Evolutionary conservation across 352 stramenopile species (phyloP).

Genomic region (Pseudoperonospora humuli): DNA sequence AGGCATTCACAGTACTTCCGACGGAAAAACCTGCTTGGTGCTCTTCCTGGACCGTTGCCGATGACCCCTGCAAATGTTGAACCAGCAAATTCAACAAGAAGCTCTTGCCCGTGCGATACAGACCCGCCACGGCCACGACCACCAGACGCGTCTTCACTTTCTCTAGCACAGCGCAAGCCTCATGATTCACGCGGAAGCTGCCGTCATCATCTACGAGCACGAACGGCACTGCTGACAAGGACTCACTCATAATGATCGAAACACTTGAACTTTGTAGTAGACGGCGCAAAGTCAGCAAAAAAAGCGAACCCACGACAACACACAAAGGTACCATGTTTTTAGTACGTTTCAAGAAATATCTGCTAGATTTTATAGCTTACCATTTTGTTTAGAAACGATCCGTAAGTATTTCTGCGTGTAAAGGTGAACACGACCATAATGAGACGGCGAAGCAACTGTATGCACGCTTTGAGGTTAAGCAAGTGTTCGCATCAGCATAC

Average conservation of each 20-base stretch:
- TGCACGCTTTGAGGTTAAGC: too few species aligned
- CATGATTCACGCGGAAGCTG: conserved; percentile 68
- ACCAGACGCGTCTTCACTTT: conserved; percentile 72
- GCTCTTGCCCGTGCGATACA: conserved; percentile 88
- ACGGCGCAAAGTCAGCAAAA: neutral
- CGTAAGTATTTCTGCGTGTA: too few species aligned
- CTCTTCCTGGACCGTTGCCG: conserved; percentile 4
- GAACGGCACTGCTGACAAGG: conserved; percentile 44
- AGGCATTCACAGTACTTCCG: conserved; percentile 80
- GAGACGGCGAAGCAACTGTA: too few species aligned
- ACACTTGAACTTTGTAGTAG: conserved; percentile 3
- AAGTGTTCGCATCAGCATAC: too few species aligned
- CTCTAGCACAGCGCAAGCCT: conserved; percentile 60
- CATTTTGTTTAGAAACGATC: too few species aligned
- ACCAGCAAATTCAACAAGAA: conserved; percentile 86
- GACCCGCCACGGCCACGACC: conserved; percentile 75
- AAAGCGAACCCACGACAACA: conserved; percentile 12
- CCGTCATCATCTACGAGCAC: conserved; percentile 74
- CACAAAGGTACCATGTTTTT: neutral
- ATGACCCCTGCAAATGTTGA: conserved; percentile 31
- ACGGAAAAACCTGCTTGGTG: conserved; percentile 56
- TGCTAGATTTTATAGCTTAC: too few species aligned
- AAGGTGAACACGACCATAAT: too few species aligned
- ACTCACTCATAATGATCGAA: conserved; percentile 24
- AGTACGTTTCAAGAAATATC: too few species aligned